phyloP scores from a whole-genome alignment of 2,329 filamentous ascomycete genomes.

The Pseudocercospora fijiensis region DNA sequence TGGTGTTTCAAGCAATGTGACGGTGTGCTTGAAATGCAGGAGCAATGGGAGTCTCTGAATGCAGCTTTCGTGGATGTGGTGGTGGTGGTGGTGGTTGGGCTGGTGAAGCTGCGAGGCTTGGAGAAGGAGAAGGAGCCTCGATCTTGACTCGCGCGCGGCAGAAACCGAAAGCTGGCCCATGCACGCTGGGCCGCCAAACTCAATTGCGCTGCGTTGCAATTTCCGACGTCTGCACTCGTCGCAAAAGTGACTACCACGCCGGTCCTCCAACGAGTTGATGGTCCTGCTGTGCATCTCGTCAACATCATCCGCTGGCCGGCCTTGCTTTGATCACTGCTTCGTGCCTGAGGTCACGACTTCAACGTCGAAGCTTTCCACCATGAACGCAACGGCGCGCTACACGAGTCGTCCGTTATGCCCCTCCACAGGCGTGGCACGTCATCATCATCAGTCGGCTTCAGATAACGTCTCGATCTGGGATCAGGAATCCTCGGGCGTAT shows the following conservation, averaged over 20 bases:
- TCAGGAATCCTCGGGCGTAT: neutral
- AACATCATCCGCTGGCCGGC: neutral
- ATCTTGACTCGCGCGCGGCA: neutral
- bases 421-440: neutral
- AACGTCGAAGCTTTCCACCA: neutral
- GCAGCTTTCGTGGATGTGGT: neutral
- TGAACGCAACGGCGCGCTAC: neutral
- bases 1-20: neutral
- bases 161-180: neutral
- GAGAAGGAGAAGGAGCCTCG: neutral
- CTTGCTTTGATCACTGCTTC: neutral
- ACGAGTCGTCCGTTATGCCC: neutral
- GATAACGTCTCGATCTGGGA: neutral
- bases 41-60: neutral
- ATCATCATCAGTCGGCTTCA: neutral
- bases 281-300: neutral
- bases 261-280: neutral
- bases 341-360: neutral
- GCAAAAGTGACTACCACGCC: neutral
- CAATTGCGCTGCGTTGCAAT: neutral
- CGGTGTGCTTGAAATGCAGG: neutral
- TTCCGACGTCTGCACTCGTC: neutral
- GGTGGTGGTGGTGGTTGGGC: neutral
- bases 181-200: neutral
- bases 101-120: neutral